These are phyloP conservation scores for Cercospora sp. DNA, from an alignment of 2,329 filamentous ascomycete species.

Conservation along the genomic window DNA sequence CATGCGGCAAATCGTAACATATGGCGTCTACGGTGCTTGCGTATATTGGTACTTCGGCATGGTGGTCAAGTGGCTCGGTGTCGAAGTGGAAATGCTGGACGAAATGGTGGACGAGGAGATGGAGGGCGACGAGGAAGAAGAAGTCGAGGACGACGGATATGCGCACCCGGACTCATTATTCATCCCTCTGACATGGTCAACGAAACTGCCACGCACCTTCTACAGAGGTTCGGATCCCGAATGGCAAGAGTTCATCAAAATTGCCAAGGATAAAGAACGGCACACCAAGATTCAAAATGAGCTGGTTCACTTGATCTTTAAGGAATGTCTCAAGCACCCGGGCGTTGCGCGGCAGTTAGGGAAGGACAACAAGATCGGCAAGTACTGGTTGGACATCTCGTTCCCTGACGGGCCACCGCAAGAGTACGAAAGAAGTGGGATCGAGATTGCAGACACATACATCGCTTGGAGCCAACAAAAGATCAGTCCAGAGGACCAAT, in stretches of 20 bases:
- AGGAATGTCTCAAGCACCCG: conserved; percentile 35
- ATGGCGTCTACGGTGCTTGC: conserved; percentile 28
- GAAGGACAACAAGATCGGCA: conserved; percentile 44
- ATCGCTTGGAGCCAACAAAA: conserved; percentile 45
- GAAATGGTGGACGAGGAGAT: conserved; percentile 24
- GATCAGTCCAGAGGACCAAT: conserved; percentile 44
- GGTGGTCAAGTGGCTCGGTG: conserved; percentile 30
- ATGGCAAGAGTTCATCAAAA: conserved; percentile 53
- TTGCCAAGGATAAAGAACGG: conserved; percentile 46
- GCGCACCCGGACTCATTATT: conserved; percentile 45
- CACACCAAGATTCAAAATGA: conserved; percentile 45
- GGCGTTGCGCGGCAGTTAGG: conserved; percentile 39
- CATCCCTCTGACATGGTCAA: conserved; percentile 52
- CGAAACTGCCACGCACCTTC: conserved; percentile 43
- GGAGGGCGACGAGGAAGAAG: conserved; percentile 30
- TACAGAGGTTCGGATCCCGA: conserved; percentile 56
- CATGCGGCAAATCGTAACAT: conserved; percentile 30
- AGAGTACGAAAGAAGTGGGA: conserved; percentile 51
- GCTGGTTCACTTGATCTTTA: conserved; percentile 41
- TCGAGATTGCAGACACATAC: conserved; percentile 44
- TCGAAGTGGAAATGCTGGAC: conserved; percentile 35
- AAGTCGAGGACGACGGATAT: conserved; percentile 39
- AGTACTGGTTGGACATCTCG: conserved; percentile 50
- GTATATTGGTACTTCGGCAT: conserved; percentile 29
- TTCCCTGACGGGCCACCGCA: conserved; percentile 52